Base-by-base conservation (phyloP, 306 rosid genomes). In the Neltuma alba region DNA sequence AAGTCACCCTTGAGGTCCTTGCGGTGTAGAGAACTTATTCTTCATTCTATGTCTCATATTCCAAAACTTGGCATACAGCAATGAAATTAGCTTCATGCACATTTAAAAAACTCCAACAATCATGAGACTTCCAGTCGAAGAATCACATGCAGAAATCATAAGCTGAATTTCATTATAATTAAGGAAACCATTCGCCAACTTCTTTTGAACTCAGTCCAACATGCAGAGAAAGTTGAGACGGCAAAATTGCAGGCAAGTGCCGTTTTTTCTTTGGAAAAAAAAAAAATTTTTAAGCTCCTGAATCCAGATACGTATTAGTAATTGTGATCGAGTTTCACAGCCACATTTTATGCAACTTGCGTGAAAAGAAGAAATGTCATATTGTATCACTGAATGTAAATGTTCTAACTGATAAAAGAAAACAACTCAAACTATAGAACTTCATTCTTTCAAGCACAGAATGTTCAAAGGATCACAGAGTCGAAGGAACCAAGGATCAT, bases 401-500 rank as follows among this genome's bases (percentile, higher is more conserved):
- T 54, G 57, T 50, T 77, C 78, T 74, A 41, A 15, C 45, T 70
- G 25, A 79, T 61, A 37, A 44, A 70, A 33, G 57, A 23, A 68
- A 78, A 28, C 60, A 62, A 42, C 76, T 70, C 78, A 79, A 64
- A 71, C 84, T 82, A 79, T 47, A 55, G 70, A 82, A 79, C 67
- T 54, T 79, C 83, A 78, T 85, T 75, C 84, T 75, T 23, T 41
- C 77, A 79, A 79, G 63, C 74, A 76, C 62, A 42, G 69, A 83
- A 67, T 67, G 36, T 74, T 69, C 37, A 72, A 52, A 25, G 60
- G 78, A 73, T 72, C 75, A 76, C 54, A 80, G 77, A 27, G 70
- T 48, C 72, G 52, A 37, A 79, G 77, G 48, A 72, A 66, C 86
- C 76, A 76, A 69, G 54, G 78, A 83, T 83, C 80, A 72, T 27